These are phyloP conservation scores for Tetrapisispora arboricola DNA, from an alignment of 805 yeast genomes.

Conservation along the genomic window DNA sequence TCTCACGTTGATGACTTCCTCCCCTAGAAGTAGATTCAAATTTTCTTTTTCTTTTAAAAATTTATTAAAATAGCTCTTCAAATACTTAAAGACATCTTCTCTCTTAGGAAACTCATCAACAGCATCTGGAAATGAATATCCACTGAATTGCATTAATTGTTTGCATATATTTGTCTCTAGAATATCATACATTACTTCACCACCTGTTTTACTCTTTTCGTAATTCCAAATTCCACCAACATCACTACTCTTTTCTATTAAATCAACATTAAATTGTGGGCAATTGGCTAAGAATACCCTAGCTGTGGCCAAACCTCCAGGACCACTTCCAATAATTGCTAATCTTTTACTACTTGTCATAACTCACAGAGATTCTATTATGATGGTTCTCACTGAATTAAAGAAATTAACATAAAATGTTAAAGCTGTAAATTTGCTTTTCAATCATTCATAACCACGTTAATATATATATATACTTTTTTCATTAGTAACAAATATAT, in stretches of 20 bases:
- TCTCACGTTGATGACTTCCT: slow-evolving; percentile 16
- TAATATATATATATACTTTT: no score
- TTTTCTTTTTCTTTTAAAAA: slow-evolving; percentile 17
- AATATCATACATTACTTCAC: slow-evolving; percentile 45
- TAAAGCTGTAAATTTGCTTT: no score
- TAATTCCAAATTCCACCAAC: slow-evolving; percentile 80
- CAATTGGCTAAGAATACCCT: slow-evolving; percentile 51
- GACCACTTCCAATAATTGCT: slow-evolving; percentile 73
- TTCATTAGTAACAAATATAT: no score
- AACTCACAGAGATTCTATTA: no score
- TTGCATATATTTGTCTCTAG: slow-evolving; percentile 64
- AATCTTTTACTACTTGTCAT: slow-evolving; percentile 24
- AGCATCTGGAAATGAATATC: slow-evolving; percentile 37
- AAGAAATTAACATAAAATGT: no score
- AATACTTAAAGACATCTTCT: slow-evolving; percentile 49
- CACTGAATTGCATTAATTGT: slow-evolving; percentile 55
- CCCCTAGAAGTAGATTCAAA: slow-evolving; percentile 21
- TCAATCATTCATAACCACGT: no score
- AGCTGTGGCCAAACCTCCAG: slow-evolving; percentile 57
- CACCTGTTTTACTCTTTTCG: slow-evolving; percentile 23
- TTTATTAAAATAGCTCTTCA: slow-evolving; percentile 40
- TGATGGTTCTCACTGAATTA: no score
- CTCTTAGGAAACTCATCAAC: slow-evolving; percentile 50
- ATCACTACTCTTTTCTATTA: slow-evolving; percentile 48
- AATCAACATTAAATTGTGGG: slow-evolving; percentile 37